phyloP scores from a whole-genome alignment of 805 yeast species.

The Pichia sporocuriosa region DNA sequence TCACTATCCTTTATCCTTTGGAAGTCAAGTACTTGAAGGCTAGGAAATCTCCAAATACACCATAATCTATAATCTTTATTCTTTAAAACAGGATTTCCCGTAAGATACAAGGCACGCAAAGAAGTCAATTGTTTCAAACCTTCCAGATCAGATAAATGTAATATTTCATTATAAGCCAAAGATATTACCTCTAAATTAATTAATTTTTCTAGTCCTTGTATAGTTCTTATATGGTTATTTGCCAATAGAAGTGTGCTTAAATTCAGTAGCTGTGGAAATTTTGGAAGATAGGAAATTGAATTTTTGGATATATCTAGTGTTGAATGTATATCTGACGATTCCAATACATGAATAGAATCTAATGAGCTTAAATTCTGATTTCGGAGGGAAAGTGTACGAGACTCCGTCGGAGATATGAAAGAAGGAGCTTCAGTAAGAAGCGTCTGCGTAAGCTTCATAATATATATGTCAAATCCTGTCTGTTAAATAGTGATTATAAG shows the following conservation, averaged over 20 bases:
- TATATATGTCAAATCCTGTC: too few relatives aligned
- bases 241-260: slow-evolving; percentile 52
- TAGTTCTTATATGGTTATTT: slow-evolving; percentile 47
- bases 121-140: slow-evolving; percentile 34
- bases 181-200: slow-evolving; percentile 45
- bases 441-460: slow-evolving; percentile 53
- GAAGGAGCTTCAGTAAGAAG: slow-evolving; percentile 43
- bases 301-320: slow-evolving; percentile 74
- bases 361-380: slow-evolving; percentile 35
- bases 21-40: slow-evolving; percentile 60
- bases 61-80: slow-evolving; percentile 50
- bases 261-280: slow-evolving; percentile 38
- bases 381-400: slow-evolving; percentile 37
- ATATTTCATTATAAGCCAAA: slow-evolving; percentile 46
- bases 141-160: slow-evolving; percentile 37
- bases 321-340: slow-evolving; percentile 35
- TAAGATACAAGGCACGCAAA: slow-evolving; percentile 43
- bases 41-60: slow-evolving; percentile 57
- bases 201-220: slow-evolving; percentile 30
- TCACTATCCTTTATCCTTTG: slow-evolving; percentile 53
- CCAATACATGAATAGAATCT: slow-evolving; percentile 35
- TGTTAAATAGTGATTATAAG: too few relatives aligned
- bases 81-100: slow-evolving; percentile 51
- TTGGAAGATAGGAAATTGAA: slow-evolving; percentile 48
- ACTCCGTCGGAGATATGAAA: slow-evolving; percentile 40